Conservation (phyloP, 2,329 filamentous ascomycete genomes). For the Botryosphaeria agaves region DNA sequence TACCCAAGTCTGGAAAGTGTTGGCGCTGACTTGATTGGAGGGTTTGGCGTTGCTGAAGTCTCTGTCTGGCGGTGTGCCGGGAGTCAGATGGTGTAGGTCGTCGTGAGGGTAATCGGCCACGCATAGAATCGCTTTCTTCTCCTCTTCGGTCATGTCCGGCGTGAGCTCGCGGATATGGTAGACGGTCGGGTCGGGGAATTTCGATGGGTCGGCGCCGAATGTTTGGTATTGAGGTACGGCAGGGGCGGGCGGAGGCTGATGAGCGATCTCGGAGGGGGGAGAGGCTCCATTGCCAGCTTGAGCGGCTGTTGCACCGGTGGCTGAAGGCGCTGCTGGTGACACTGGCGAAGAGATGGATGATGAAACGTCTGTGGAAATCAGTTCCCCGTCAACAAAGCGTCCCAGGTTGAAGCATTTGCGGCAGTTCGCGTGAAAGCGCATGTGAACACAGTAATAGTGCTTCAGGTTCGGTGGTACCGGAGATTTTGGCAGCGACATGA, state of each 20-base stretch:
- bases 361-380: conserved; percentile 13
- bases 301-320: conserved; percentile 39
- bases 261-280: conserved; percentile 35
- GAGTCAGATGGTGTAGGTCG: conserved; percentile 70
- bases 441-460: too few species aligned
- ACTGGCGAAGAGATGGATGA: conserved; percentile 21
- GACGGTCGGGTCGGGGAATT: conserved; percentile 78
- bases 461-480: too few species aligned
- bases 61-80: conserved; percentile 77
- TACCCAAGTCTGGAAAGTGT: conserved; percentile 80
- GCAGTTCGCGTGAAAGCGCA: too few species aligned
- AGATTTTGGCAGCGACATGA: too few species aligned
- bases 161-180: conserved; percentile 75
- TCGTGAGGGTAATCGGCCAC: conserved; percentile 68
- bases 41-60: conserved; percentile 94
- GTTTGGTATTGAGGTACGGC: conserved; percentile 59
- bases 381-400: not conserved
- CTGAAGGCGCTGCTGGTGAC: conserved; percentile 24
- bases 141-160: conserved; percentile 64
- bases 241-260: conserved; percentile 42
- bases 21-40: conserved; percentile 82
- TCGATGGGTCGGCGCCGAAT: conserved; percentile 82
- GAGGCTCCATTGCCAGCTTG: conserved; percentile 50
- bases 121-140: conserved; percentile 74
- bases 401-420: too few species aligned